Percentiles rank a stretch among this genome's conserved stretches.
Conservation (phyloP, 2,329 filamentous ascomycete genomes). For the Scleromitrula shiraiana region DNA sequence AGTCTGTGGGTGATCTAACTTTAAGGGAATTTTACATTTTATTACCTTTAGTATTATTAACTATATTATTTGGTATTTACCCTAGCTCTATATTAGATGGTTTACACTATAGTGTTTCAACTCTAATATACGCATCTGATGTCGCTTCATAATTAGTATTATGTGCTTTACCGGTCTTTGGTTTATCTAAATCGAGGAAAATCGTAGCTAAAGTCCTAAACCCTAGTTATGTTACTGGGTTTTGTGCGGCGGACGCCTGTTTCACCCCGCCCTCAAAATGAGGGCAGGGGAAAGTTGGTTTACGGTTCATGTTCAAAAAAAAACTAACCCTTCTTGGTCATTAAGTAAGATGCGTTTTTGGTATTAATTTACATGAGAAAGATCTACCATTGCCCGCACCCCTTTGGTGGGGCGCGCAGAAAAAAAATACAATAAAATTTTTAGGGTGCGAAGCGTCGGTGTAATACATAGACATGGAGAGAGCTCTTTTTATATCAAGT, state of each 20-base stretch:
- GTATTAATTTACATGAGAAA: neutral
- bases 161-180: neutral
- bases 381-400: neutral
- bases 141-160: constrained; percentile 4
- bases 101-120: constrained; percentile 30
- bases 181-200: neutral
- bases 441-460: neutral
- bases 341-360: neutral
- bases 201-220: neutral
- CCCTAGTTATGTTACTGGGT: neutral
- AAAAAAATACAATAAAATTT: neutral
- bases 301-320: neutral
- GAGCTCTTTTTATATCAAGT: neutral
- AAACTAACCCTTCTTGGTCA: neutral
- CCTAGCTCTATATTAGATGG: constrained; percentile 30
- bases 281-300: neutral
- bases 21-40: constrained; percentile 31
- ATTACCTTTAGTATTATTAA: constrained; percentile 30
- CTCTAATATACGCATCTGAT: constrained; percentile 23
- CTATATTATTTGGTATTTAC: constrained; percentile 30
- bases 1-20: constrained; percentile 29
- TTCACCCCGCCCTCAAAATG: too few species aligned
- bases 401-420: too few species aligned
- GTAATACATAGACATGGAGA: neutral
- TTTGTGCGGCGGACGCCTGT: too few species aligned